Conservation (phyloP, 129 eudicot species). For the Tanacetum coccineum region DNA sequence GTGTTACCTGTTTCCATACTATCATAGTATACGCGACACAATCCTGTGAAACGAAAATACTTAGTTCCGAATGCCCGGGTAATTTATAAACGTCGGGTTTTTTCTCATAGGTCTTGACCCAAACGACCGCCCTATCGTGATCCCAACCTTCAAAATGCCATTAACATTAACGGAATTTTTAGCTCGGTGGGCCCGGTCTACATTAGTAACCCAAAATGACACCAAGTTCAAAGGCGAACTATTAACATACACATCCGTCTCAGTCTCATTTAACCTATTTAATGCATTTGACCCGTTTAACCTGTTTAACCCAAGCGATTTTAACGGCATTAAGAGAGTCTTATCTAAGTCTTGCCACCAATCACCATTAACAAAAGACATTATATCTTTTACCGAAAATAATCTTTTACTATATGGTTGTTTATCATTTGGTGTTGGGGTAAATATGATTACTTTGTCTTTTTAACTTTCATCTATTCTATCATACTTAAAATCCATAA, state of each 20-base stretch:
- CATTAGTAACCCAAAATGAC: constrained; percentile 77
- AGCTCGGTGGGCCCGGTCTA: constrained; percentile 51
- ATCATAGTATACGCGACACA: constrained; percentile 52
- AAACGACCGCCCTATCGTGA: constrained; percentile 44
- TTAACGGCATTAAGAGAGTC: constrained; percentile 77
- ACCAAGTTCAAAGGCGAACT: constrained; percentile 50
- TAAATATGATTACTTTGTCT: constrained; percentile 48
- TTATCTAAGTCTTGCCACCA: constrained; percentile 71
- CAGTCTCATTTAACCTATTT: constrained; percentile 1
- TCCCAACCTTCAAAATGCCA: constrained; percentile 57
- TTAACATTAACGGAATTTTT: constrained; percentile 50
- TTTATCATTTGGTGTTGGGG: constrained; percentile 40
- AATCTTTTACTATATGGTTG: constrained; percentile 46
- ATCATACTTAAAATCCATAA: constrained; percentile 48
- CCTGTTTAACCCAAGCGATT: constrained; percentile 3
- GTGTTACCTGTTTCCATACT: constrained; percentile 53
- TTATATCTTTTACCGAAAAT: constrained; percentile 42
- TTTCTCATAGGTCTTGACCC: constrained; percentile 42
- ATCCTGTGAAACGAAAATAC: constrained; percentile 65
- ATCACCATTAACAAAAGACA: constrained; percentile 80
- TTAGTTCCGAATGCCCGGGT: constrained; percentile 69
- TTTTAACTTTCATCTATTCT: constrained; percentile 61
- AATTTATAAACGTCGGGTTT: constrained; percentile 51
- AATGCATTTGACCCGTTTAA: constrained; percentile 16
- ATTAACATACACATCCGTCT: constrained; percentile 20